These are phyloP conservation scores for Globisporangium spiculum DNA, from an alignment of 352 stramenopile genomes.

Conservation along the genomic window DNA sequence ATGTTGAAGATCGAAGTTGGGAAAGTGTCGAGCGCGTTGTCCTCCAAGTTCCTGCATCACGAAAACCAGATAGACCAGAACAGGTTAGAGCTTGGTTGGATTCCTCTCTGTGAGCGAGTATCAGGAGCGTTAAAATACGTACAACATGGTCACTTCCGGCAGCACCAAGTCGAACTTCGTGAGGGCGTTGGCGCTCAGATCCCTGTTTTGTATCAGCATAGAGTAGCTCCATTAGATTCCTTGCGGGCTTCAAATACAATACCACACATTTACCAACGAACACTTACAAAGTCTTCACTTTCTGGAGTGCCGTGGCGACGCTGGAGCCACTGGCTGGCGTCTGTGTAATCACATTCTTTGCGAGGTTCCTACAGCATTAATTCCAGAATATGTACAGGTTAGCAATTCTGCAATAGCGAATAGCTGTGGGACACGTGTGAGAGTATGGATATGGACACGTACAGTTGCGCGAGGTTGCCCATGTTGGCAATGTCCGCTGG, in stretches of 20 bases:
- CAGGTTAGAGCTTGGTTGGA: not conserved
- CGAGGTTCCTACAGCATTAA: constrained; percentile 37
- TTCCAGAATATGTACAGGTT: not conserved
- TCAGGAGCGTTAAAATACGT: not conserved
- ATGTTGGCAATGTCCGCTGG: constrained; percentile 46
- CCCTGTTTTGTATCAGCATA: constrained; percentile 21
- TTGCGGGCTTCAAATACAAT: not conserved
- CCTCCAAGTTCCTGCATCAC: constrained; percentile 35
- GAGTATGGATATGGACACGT: constrained; percentile 12
- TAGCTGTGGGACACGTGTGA: not conserved
- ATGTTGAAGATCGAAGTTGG: constrained; percentile 62
- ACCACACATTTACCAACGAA: not conserved
- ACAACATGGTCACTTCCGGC: constrained; percentile 41
- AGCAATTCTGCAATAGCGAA: not conserved
- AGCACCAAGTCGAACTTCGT: constrained; percentile 40
- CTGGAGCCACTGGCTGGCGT: constrained; percentile 30
- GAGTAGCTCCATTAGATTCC: not conserved
- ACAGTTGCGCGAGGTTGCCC: constrained; percentile 55
- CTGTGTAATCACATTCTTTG: constrained; percentile 55
- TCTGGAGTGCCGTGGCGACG: constrained; percentile 35
- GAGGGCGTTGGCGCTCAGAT: constrained; percentile 47
- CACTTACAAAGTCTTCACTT: constrained; percentile 42
- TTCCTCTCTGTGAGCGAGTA: not conserved
- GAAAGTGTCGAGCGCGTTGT: constrained; percentile 59
- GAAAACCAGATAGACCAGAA: not conserved